Evolutionary conservation across 768 basidiomycete genomes (phyloP).

Genomic region (Pleurotus pulmonarius): DNA sequence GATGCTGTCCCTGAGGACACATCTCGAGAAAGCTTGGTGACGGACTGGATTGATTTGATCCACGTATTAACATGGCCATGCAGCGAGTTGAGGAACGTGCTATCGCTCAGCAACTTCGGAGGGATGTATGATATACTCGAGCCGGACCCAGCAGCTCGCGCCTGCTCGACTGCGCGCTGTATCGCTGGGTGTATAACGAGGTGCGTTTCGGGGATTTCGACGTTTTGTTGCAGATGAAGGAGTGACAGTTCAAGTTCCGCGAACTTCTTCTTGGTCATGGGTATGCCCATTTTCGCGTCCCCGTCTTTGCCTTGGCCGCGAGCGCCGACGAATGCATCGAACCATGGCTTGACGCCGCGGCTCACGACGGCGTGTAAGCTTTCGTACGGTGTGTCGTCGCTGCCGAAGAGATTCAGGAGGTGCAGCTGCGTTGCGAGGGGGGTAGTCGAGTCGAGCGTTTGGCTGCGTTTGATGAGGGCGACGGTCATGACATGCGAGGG

Average conservation of each 20-base stretch:
- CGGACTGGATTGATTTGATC: slow-evolving; percentile 97
- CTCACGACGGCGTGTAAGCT: slow-evolving; percentile 94
- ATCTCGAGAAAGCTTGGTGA: slow-evolving; percentile 93
- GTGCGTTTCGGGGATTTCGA: slow-evolving; percentile 97
- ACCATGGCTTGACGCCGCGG: slow-evolving; percentile 95
- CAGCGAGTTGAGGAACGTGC: slow-evolving; percentile 87
- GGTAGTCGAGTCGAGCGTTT: slow-evolving; percentile 73
- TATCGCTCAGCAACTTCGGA: slow-evolving; percentile 76
- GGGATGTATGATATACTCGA: slow-evolving; percentile 77
- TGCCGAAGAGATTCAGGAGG: slow-evolving; percentile 87
- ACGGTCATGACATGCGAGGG: slow-evolving; percentile 79
- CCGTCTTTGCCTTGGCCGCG: slow-evolving; percentile 70
- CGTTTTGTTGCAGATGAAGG: slow-evolving; percentile 95
- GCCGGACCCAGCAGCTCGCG: slow-evolving; percentile 48
- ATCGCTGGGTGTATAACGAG: slow-evolving; percentile 89
- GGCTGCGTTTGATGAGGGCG: slow-evolving; percentile 90
- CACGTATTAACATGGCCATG: slow-evolving; percentile 94
- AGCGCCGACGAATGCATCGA: slow-evolving; percentile 93
- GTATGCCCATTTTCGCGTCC: slow-evolving; percentile 89
- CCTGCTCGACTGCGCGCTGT: slow-evolving; percentile 77
- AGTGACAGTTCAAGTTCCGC: slow-evolving; percentile 94
- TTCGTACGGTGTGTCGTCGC: slow-evolving; percentile 90
- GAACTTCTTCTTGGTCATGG: slow-evolving; percentile 99
- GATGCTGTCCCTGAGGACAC: slow-evolving; percentile 94
- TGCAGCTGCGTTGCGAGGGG: slow-evolving; percentile 86